These are phyloP conservation scores for Aegle marmelos DNA, from an alignment of 345 rosid species.

Conservation along the genomic window DNA sequence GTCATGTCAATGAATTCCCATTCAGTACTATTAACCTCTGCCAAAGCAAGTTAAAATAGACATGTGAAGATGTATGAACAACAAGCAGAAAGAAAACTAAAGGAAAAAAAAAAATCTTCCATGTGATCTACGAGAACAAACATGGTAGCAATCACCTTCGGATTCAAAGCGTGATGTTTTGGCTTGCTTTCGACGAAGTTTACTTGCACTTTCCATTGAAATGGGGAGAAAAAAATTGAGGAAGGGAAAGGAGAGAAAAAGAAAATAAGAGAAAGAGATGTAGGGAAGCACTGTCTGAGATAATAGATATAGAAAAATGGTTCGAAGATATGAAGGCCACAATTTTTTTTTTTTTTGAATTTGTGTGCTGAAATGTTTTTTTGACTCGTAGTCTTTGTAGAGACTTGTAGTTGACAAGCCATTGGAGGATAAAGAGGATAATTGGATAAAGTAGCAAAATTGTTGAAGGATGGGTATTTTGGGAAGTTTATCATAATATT, in stretches of 20 bases:
- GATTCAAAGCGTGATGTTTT: neutral
- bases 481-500: neutral
- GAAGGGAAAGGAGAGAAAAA: neutral
- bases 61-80: neutral
- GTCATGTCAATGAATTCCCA: slow-evolving; percentile 62
- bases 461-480: neutral
- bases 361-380: neutral
- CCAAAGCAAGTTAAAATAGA: neutral
- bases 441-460: neutral
- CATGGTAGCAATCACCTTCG: slow-evolving; percentile 2
- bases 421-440: neutral
- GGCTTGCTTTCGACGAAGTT: neutral
- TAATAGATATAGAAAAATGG: no score
- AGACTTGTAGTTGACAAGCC: slow-evolving; percentile 28
- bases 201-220: slow-evolving; percentile 7
- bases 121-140: slow-evolving; percentile 14
- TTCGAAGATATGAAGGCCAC: no score
- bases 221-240: neutral
- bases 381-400: slow-evolving; percentile 27
- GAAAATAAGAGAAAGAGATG: neutral
- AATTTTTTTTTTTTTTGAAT: neutral
- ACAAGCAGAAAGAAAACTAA: neutral
- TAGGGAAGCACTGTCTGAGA: neutral
- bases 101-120: neutral
- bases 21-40: slow-evolving; percentile 62